phyloP scores from a whole-genome alignment of 2,329 filamentous ascomycete species.

The Diaporthe velutina region DNA sequence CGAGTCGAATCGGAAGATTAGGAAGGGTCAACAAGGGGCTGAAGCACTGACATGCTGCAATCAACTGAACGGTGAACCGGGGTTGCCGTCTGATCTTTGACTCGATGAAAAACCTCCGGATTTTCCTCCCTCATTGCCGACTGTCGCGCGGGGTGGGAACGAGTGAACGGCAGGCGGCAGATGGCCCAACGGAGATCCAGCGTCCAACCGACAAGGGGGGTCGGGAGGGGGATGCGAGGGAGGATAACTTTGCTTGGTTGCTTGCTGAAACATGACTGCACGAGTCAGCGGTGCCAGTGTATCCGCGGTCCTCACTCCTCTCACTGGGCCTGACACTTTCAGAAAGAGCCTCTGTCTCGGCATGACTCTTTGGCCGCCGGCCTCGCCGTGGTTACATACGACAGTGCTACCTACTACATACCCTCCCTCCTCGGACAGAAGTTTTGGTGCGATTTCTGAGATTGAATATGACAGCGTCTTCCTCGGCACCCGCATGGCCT shows the following conservation, averaged over 20 bases:
- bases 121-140: slow-evolving; percentile 25
- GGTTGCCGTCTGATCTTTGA: slow-evolving; percentile 39
- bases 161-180: slow-evolving; percentile 26
- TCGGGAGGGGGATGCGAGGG: not conserved
- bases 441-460: not conserved
- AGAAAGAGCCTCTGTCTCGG: slow-evolving; percentile 29
- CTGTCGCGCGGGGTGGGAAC: slow-evolving; percentile 17
- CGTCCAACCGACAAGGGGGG: not conserved
- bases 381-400: slow-evolving; percentile 27
- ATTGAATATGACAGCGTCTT: slow-evolving; percentile 1
- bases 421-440: not conserved
- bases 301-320: slow-evolving; percentile 7
- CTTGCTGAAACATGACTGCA: slow-evolving; percentile 19
- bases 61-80: slow-evolving; percentile 32
- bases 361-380: slow-evolving; percentile 31
- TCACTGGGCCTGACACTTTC: slow-evolving; percentile 8
- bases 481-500: slow-evolving; percentile 15
- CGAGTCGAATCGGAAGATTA: slow-evolving; percentile 35
- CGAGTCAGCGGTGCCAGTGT: slow-evolving; percentile 18
- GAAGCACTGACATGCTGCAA: slow-evolving; percentile 15
- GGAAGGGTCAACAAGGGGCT: slow-evolving; percentile 24
- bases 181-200: slow-evolving; percentile 24
- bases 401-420: slow-evolving; percentile 18
- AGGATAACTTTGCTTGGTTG: not conserved
- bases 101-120: slow-evolving; percentile 38